A percentile compares a stretch with the other conserved stretches of the same genome.
phyloP scores from a whole-genome alignment of 2,329 filamentous ascomycete genomes.

The Trichoderma afroharzianum region DNA sequence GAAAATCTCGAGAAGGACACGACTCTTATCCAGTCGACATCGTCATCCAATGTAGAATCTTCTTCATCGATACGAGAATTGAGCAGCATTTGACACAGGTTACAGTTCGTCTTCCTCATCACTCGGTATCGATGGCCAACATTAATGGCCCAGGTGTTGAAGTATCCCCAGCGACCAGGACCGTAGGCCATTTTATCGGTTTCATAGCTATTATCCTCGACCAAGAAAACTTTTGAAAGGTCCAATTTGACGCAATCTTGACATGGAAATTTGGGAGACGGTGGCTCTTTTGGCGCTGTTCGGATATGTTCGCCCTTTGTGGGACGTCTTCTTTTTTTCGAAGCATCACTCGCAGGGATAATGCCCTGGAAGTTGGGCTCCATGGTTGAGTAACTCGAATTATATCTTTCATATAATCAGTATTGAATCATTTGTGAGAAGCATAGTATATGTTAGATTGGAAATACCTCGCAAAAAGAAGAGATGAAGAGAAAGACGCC shows the following conservation, averaged over 20 bases:
- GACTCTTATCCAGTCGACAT: background rate
- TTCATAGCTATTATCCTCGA: background rate
- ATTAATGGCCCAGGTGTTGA: background rate
- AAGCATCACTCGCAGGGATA: background rate
- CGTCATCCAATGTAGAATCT: background rate
- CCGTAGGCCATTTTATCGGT: too few relatives aligned
- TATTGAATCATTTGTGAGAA: background rate
- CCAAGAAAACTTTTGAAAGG: background rate
- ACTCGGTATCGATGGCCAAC: background rate
- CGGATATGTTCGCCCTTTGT: background rate
- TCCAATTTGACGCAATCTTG: background rate
- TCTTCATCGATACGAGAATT: background rate
- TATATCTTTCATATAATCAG: background rate
- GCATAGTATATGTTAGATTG: rapidly evolving
- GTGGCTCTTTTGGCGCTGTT: background rate
- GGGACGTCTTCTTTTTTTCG: background rate
- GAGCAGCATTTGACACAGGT: background rate
- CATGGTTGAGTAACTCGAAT: background rate
- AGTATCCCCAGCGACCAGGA: background rate
- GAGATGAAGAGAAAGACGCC: background rate
- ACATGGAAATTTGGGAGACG: background rate
- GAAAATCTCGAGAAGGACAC: background rate
- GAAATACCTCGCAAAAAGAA: background rate
- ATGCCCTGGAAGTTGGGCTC: background rate
- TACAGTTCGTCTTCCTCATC: background rate